Evolutionary conservation across 208 protist genomes (phyloP), one percentile per base, ranked within the genome.

Genomic region (Crithidia thermophila): DNA sequence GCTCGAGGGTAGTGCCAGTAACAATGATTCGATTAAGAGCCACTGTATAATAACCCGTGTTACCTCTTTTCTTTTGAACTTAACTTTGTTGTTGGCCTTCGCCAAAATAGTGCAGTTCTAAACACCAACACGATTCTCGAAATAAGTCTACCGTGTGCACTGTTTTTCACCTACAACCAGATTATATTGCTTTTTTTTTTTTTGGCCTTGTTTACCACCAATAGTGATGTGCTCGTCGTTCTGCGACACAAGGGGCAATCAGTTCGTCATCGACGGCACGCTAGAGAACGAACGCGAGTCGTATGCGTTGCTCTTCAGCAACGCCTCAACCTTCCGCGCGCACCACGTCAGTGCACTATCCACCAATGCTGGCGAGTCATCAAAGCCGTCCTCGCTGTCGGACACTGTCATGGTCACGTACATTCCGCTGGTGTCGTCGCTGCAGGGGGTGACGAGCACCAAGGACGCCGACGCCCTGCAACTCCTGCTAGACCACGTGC

Each of bases 271-370:
- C n/a, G 55, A 59, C 1, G 23, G 28, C 33, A 14, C 39, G 0
- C n/a, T 65, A 7, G 53, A 46, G 5, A 10, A 13, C 18, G 69
- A 69, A 14, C 14, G 53, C 7, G 69, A 42, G 21, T 60, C 51
- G 55, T 75, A 75, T 27, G 69, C 53, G 0, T 57, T 42, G 11
- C 53, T 69, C n/a, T 75, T 75, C 20, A 23, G n/a, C 6, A 40
- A 6, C 11, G 60, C 61, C 6, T 18, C 36, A n/a, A 58, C 61
- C 7, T 75, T 50, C 30, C 60, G 55, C 18, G 69, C 69, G 16
- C 58, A 43, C 0, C 43, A 64, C 20, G 13, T 64, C 43, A 34
- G n/a, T n/a, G n/a, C n/a, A n/a, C n/a, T n/a, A n/a, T n/a, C n/a
- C n/a, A n/a, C n/a, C n/a, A n/a, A n/a, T n/a, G n/a, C n/a, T 28